Conservation (phyloP, 2,329 filamentous ascomycete species). For the Cladosporium sp. region DNA sequence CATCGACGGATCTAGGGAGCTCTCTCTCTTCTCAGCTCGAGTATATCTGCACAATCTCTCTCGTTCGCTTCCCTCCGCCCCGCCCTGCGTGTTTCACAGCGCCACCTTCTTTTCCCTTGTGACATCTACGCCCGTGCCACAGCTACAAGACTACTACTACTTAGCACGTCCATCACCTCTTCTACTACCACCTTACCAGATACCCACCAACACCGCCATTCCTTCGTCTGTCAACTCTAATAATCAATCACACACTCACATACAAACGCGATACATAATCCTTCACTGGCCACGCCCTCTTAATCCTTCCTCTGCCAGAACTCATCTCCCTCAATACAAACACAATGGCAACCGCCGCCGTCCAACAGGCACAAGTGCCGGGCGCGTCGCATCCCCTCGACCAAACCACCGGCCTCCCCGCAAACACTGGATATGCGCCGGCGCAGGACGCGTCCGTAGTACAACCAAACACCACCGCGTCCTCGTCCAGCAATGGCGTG, state of each 20-base stretch:
- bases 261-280: neutral
- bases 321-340: neutral
- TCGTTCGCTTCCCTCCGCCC: neutral
- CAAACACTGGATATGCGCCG: neutral
- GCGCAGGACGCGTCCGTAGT: neutral
- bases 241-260: neutral
- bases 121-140: neutral
- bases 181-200: neutral
- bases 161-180: neutral
- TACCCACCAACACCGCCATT: neutral
- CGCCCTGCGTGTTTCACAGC: neutral
- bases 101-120: too few species aligned
- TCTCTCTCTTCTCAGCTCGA: too few species aligned
- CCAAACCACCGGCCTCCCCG: neutral
- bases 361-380: neutral
- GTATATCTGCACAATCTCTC: neutral
- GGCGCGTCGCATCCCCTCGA: neutral
- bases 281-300: neutral
- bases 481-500: slow-evolving; percentile 29
- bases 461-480: neutral
- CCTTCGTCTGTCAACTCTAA: neutral
- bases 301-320: too few species aligned
- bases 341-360: slow-evolving; percentile 2
- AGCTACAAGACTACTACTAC: too few species aligned
- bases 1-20: too few species aligned